phyloP scores from a whole-genome alignment of 139 green algal genomes.

The Chara braunii region DNA sequence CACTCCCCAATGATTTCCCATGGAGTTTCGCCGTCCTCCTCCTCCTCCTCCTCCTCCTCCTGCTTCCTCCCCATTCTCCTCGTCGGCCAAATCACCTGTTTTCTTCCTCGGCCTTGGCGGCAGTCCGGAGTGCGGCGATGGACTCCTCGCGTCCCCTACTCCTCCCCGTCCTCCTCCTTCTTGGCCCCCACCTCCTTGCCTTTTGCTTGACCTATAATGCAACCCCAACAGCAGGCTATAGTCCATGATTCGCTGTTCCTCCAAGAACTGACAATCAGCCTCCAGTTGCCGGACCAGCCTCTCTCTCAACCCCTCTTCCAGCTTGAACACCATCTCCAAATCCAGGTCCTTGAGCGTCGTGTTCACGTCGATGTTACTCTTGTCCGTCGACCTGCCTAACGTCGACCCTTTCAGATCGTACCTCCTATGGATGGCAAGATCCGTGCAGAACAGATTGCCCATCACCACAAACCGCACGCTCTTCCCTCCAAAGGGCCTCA shows the following conservation, averaged over 20 bases:
- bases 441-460: constrained; percentile 80
- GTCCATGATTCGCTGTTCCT: constrained; percentile 72
- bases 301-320: constrained; percentile 41
- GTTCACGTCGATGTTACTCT: constrained; percentile 7
- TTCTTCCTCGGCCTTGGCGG: too few species aligned
- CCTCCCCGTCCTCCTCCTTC: too few species aligned
- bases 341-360: constrained; percentile 78
- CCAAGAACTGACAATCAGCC: constrained; percentile 51
- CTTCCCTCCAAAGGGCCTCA: constrained; percentile 62
- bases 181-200: too few species aligned
- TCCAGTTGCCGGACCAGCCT: constrained; percentile 47
- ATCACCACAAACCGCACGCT: constrained; percentile 80
- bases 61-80: too few species aligned
- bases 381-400: constrained; percentile 45
- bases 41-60: too few species aligned
- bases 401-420: constrained; percentile 90
- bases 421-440: constrained; percentile 72
- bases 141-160: too few species aligned
- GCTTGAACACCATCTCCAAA: constrained; percentile 44
- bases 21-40: too few species aligned
- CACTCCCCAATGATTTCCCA: too few species aligned
- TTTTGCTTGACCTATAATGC: background rate
- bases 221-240: constrained; percentile 79
- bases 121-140: too few species aligned
- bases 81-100: too few species aligned